Percentiles rank a stretch among this genome's conserved stretches.
Evolutionary conservation across 495 filamentous ascomycete species (phyloP).

Genomic region (Aspergillus sclerotioniger): DNA sequence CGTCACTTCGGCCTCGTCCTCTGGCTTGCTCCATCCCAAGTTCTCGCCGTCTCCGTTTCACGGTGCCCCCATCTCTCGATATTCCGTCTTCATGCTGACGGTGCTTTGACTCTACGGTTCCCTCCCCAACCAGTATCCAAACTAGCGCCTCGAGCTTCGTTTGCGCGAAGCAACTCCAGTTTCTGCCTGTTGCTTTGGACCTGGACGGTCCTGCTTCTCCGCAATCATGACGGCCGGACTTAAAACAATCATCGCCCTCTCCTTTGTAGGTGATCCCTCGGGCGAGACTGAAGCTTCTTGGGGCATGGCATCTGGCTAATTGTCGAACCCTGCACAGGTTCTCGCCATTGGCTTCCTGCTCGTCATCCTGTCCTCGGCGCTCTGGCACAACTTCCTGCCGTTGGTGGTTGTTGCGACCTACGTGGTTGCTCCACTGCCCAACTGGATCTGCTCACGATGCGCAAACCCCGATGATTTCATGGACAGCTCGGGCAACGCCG

Average conservation of each 20-base stretch:
- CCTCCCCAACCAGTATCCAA: background rate
- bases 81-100: background rate
- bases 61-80: background rate
- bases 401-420: conserved; percentile 95
- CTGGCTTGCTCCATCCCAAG: background rate
- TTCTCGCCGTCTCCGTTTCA: background rate
- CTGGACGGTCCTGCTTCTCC: conserved; percentile 26
- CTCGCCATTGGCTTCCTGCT: conserved; percentile 99
- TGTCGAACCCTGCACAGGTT: conserved; percentile 51
- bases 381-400: conserved; percentile 89
- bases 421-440: conserved; percentile 87
- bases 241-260: conserved; percentile 97
- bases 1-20: background rate
- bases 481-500: conserved; percentile 72
- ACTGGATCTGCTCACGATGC: conserved; percentile 88
- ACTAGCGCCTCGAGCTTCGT: background rate
- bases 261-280: conserved; percentile 65
- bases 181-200: conserved; percentile 8
- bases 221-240: conserved; percentile 83
- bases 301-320: conserved; percentile 15
- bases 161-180: background rate
- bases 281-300: background rate
- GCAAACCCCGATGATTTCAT: conserved; percentile 97
- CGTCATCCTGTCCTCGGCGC: conserved; percentile 94
- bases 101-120: background rate